Conservation (phyloP, 495 filamentous ascomycete genomes). For the Chaetomium fimeti region DNA sequence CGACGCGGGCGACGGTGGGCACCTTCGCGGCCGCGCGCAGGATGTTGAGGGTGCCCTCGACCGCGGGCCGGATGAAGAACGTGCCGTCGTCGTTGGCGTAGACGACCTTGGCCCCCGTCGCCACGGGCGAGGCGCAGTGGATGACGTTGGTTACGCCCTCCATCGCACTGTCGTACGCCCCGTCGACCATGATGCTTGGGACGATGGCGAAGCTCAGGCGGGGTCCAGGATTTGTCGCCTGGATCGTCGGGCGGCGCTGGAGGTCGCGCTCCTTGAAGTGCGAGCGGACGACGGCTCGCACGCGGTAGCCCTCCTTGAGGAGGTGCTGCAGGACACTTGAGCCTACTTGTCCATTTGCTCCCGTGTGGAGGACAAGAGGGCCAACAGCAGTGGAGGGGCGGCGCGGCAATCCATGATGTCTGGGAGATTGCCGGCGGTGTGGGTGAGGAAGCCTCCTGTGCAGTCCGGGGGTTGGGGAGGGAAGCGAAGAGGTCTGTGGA, state of each 20-base stretch:
- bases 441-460: too few relatives aligned
- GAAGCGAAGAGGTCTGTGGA: too few relatives aligned
- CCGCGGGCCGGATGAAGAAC: conserved; percentile 69
- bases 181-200: conserved; percentile 46
- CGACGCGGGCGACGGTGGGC: conserved; percentile 64
- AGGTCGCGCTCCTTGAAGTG: conserved; percentile 31
- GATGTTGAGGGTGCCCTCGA: conserved; percentile 71
- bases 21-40: conserved; percentile 64
- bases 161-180: conserved; percentile 49
- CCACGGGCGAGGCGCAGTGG: conserved; percentile 54
- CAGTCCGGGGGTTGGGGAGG: too few relatives aligned
- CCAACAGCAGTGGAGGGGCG: too few relatives aligned
- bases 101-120: conserved; percentile 49
- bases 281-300: conserved; percentile 50
- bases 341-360: conserved; percentile 51
- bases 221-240: conserved; percentile 30
- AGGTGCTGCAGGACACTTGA: conserved; percentile 40
- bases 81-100: conserved; percentile 46
- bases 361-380: conserved; percentile 45
- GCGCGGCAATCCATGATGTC: too few relatives aligned
- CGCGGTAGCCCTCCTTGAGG: conserved; percentile 42
- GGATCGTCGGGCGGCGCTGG: conserved; percentile 33
- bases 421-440: too few relatives aligned
- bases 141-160: conserved; percentile 50
- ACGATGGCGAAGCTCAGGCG: conserved; percentile 46